Conservation (phyloP, 768 basidiomycete species). For the Imleria badia region DNA sequence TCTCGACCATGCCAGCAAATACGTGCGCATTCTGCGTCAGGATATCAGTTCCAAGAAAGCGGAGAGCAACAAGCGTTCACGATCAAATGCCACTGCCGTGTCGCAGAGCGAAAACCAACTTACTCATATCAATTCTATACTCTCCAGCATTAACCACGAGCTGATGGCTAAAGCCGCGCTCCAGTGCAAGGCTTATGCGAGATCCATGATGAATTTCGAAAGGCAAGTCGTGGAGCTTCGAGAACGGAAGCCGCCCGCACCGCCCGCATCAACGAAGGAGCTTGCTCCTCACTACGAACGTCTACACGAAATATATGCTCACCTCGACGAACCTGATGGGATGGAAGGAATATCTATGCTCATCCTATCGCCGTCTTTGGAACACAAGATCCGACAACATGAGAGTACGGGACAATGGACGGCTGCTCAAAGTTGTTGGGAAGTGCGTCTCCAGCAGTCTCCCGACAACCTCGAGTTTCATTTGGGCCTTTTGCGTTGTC, state of each 20-base stretch:
- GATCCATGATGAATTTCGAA: conserved; percentile 95
- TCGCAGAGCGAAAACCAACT: conserved; percentile 58
- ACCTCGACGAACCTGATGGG: conserved; percentile 96
- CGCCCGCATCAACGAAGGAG: conserved; percentile 46
- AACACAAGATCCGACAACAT: conserved; percentile 96
- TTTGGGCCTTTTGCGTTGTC: conserved; percentile 84
- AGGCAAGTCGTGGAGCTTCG: conserved; percentile 64
- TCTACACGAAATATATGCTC: conserved; percentile 93
- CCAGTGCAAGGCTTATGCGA: conserved; percentile 90
- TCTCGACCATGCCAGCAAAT: conserved; percentile 91
- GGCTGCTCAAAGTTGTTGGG: conserved; percentile 99
- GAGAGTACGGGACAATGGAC: conserved; percentile 98
- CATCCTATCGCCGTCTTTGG: conserved; percentile 84
- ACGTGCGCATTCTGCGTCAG: conserved; percentile 76
- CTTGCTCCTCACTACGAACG: conserved; percentile 66
- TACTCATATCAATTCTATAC: conserved; percentile 70
- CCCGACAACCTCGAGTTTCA: conserved; percentile 90
- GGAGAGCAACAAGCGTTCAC: conserved; percentile 49
- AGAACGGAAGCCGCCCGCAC: conserved; percentile 38
- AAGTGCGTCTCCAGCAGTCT: conserved; percentile 85
- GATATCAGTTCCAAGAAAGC: conserved; percentile 51
- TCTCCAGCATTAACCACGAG: conserved; percentile 81
- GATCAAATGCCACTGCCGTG: conserved; percentile 37
- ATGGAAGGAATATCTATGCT: conserved; percentile 96
- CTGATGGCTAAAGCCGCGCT: conserved; percentile 93